Evolutionary conservation across 1,284 basidiomycete species (phyloP).

Genomic region (Ustilago crameri): DNA sequence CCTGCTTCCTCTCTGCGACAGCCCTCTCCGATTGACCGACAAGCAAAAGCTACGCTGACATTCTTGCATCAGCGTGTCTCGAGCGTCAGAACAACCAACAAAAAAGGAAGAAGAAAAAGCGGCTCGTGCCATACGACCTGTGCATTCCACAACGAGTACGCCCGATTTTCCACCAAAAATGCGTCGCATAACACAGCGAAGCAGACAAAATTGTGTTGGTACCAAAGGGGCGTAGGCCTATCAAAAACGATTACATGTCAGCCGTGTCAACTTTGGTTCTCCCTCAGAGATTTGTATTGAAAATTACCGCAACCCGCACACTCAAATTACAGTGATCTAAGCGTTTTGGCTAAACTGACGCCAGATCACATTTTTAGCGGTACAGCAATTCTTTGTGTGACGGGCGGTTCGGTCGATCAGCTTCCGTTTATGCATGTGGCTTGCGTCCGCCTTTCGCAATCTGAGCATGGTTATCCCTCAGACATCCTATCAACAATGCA

Average conservation of each 20-base stretch:
- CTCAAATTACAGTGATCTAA: too few species aligned
- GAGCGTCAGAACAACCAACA: background rate
- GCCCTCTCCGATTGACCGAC: background rate
- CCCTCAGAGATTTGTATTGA: background rate
- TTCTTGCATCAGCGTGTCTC: background rate
- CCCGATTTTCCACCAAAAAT: background rate
- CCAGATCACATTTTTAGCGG: too few species aligned
- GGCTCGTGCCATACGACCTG: conserved; percentile 6
- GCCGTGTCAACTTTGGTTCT: too few species aligned
- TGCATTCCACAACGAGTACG: background rate
- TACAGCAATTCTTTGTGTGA: too few species aligned
- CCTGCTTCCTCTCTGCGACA: background rate
- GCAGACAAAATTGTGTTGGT: background rate
- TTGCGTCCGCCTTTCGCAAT: too few species aligned
- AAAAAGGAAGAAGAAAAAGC: background rate
- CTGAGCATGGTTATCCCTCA: too few species aligned
- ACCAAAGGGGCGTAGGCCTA: background rate
- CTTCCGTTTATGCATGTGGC: too few species aligned
- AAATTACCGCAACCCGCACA: background rate
- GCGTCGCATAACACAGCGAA: too few species aligned
- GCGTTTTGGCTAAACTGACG: too few species aligned
- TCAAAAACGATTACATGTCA: background rate
- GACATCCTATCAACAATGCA: too few species aligned
- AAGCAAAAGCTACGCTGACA: background rate
- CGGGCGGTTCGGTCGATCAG: too few species aligned